Evolutionary conservation across 139 green algal genomes (phyloP), one percentile per base, ranked within the genome.

Genomic region (Spirogloea muscicola): DNA sequence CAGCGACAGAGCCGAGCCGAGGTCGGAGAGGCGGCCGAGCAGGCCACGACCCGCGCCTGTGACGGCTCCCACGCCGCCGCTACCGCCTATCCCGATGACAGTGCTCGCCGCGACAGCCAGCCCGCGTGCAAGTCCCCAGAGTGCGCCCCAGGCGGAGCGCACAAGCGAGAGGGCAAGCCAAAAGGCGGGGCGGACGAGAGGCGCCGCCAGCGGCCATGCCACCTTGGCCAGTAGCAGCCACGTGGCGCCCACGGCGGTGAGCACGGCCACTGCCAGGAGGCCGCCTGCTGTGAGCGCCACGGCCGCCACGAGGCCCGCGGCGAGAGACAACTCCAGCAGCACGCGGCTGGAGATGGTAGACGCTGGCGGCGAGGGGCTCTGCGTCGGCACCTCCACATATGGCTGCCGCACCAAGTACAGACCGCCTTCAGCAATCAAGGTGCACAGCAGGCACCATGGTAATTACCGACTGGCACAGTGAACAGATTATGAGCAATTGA

Each of bases 291-390:
- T 62, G 9, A 62, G 40, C 18, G 10, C 44, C 13, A 40, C 13
- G 10, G 10, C 59, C 6, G 59, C 10, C 6, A 36, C 34, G 1
- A 74, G n/a, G n/a, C 36, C 48, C 7, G 52, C n/a, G 6, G 65
- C 25, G 42, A 60, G 29, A 7, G 65, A 74, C 25, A 68, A 27
- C 25, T 74, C 65, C 18, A 66, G 38, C 16, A 65, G 37, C 25
- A 74, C 37, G 33, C 65, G 65, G 18, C 37, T 27, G 3, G 65
- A 74, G 4, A 74, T 74, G 18, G 65, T 74, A 10, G 65, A 58
- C 6, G 65, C 65, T 2, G 52, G 43, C 33, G 65, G 65, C n/a
- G 49, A 39, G 21, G 65, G 65, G 21, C 34, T 49, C 6, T 37
- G 18, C 25, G 62, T 38, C 7, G 62, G 62, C 49, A 72, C 46